Evolutionary conservation across 139 green algal species (phyloP).

Genomic region (Edaphochlamys debaryana): DNA sequence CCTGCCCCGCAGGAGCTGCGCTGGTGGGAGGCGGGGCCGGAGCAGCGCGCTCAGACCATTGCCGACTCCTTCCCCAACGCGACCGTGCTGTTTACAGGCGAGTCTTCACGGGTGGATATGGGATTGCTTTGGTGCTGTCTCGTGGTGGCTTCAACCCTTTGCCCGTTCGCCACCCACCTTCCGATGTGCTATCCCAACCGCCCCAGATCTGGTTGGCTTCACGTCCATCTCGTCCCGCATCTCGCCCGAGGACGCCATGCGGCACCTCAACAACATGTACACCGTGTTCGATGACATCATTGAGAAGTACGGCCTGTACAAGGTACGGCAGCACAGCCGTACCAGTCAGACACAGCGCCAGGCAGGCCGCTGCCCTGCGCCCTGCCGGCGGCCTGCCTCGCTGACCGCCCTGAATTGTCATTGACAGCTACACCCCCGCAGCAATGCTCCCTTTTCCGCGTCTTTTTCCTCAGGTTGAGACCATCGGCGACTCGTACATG

Average conservation of each 20-base stretch:
- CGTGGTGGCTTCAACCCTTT: too few relatives aligned
- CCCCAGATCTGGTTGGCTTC: slow-evolving; percentile 46
- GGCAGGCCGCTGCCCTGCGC: not conserved
- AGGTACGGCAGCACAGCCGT: slow-evolving; percentile 24
- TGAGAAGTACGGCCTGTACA: slow-evolving; percentile 38
- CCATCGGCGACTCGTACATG: slow-evolving; percentile 48
- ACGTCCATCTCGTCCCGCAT: slow-evolving; percentile 32
- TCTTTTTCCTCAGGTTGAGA: slow-evolving; percentile 34
- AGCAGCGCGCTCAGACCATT: slow-evolving; percentile 29
- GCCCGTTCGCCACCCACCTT: too few relatives aligned
- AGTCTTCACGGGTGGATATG: not conserved
- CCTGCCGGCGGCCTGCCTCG: too few relatives aligned
- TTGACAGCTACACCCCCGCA: too few relatives aligned
- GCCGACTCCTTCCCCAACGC: slow-evolving; percentile 26
- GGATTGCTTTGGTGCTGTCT: too few relatives aligned
- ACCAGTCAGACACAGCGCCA: too few relatives aligned
- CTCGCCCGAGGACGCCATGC: slow-evolving; percentile 34
- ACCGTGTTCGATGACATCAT: slow-evolving; percentile 42
- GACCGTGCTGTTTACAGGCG: slow-evolving; percentile 39
- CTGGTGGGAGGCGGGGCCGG: slow-evolving; percentile 34
- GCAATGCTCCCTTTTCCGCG: too few relatives aligned
- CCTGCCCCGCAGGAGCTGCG: slow-evolving; percentile 35
- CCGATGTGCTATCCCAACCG: too few relatives aligned
- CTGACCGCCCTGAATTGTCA: too few relatives aligned
- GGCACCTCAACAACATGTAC: slow-evolving; percentile 49